These are phyloP conservation scores for Hyphochytrium catenoides DNA, from an alignment of 352 stramenopile genomes.

Conservation along the genomic window DNA sequence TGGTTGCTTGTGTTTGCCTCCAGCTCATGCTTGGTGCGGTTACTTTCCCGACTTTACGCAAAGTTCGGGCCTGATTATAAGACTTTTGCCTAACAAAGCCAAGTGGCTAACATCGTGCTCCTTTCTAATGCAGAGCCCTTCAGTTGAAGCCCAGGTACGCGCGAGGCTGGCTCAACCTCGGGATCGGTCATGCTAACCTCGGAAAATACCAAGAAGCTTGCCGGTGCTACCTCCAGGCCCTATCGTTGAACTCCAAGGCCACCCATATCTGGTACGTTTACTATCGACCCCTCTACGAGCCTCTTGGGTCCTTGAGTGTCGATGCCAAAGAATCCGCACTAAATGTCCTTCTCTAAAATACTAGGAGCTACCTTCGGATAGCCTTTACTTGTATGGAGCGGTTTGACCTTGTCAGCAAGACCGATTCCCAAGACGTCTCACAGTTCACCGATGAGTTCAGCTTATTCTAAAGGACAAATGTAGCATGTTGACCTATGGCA, in stretches of 20 bases:
- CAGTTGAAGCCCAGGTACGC: conserved; percentile 89
- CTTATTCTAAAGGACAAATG: no score
- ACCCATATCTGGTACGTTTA: conserved; percentile 95
- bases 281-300: no score
- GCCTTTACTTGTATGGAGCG: conserved; percentile 88
- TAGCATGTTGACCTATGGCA: no score
- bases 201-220: conserved; percentile 79
- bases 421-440: conserved; percentile 47
- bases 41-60: no score
- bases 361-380: conserved; percentile 94
- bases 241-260: conserved; percentile 81
- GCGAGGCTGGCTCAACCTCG: conserved; percentile 89
- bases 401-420: conserved; percentile 84
- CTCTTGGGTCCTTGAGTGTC: no score
- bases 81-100: background rate
- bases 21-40: no score
- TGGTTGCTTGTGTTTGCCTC: no score
- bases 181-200: conserved; percentile 89
- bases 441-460: conserved; percentile 59
- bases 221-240: conserved; percentile 88
- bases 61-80: conserved; percentile 5
- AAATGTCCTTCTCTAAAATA: no score
- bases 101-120: background rate
- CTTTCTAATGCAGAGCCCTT: conserved; percentile 33
- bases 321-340: no score